These are phyloP conservation scores for Graphium sp. DNA, from an alignment of 2,329 filamentous ascomycete genomes.

Conservation along the genomic window DNA sequence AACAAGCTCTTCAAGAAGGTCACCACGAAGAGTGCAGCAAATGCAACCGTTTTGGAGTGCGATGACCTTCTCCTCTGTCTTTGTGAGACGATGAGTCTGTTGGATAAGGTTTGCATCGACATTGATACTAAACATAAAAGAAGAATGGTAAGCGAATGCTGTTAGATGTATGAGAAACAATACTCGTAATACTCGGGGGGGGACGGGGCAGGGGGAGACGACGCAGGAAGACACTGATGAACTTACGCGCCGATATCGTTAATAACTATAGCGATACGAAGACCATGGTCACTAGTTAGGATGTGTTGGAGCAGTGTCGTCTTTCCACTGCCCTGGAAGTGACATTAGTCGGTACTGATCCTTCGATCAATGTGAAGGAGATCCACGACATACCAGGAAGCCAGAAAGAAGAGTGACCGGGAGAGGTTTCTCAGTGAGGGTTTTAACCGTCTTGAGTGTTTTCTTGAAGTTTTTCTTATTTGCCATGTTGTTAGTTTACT, in stretches of 20 bases:
- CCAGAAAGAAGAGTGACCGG: constrained; percentile 45
- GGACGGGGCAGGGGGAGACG: rapidly evolving
- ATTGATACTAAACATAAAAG: constrained; percentile 45
- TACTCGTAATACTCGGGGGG: too few relatives aligned
- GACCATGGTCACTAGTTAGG: constrained; percentile 46
- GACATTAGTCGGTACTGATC: not conserved
- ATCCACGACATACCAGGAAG: constrained; percentile 25
- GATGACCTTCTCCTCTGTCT: constrained; percentile 47
- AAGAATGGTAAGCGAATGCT: too few relatives aligned
- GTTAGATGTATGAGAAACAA: too few relatives aligned
- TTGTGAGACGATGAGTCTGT: constrained; percentile 34
- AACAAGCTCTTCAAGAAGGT: constrained; percentile 53
- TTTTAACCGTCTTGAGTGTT: too few relatives aligned
- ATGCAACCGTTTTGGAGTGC: constrained; percentile 60
- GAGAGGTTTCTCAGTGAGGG: too few relatives aligned
- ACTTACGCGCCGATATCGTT: constrained; percentile 50
- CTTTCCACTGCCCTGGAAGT: constrained; percentile 47
- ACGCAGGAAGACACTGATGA: rapidly evolving
- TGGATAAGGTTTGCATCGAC: constrained; percentile 47
- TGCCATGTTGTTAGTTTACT: too few relatives aligned
- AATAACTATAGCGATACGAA: constrained; percentile 55
- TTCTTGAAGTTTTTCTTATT: too few relatives aligned
- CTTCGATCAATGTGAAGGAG: not conserved
- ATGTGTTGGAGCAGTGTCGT: constrained; percentile 56
- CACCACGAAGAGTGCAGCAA: constrained; percentile 57